phyloP scores from a whole-genome alignment of 2,329 filamentous ascomycete genomes.

The Stagonosporopsis tanaceti region DNA sequence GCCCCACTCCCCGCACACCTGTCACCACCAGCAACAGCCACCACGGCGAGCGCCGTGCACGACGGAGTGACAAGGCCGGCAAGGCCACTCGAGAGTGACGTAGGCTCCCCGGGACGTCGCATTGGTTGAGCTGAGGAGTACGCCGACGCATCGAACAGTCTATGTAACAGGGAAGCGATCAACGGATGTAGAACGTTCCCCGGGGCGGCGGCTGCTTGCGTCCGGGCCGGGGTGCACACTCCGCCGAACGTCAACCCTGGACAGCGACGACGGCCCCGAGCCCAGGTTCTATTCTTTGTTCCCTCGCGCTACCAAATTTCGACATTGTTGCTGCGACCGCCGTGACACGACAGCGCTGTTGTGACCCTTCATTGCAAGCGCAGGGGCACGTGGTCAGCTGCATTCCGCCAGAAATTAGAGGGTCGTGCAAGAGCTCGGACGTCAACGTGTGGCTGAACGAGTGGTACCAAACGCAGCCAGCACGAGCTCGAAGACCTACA shows the following conservation, averaged over 20 bases:
- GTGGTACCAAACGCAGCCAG: constrained; percentile 11
- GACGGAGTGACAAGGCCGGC: neutral
- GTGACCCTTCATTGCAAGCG: constrained; percentile 12
- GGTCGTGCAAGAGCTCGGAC: constrained; percentile 14
- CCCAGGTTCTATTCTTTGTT: constrained; percentile 6
- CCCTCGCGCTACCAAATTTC: constrained; percentile 7
- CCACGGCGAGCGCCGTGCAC: neutral
- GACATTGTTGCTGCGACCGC: constrained; percentile 11
- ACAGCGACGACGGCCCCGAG: constrained; percentile 5
- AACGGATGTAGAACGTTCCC: constrained; percentile 7
- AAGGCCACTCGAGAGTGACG: neutral
- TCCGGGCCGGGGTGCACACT: constrained; percentile 8
- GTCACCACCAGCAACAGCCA: neutral
- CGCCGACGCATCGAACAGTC: constrained; percentile 1
- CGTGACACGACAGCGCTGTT: constrained; percentile 17
- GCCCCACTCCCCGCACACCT: neutral
- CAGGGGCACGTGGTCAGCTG: constrained; percentile 14
- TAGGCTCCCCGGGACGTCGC: neutral
- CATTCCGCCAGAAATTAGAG: constrained; percentile 9
- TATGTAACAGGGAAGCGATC: constrained; percentile 8
- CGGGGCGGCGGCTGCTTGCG: constrained; percentile 7
- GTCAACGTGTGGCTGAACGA: constrained; percentile 12
- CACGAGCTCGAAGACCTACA: constrained; percentile 7
- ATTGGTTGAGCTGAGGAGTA: constrained; percentile 2
- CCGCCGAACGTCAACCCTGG: constrained; percentile 12